phyloP scores from a whole-genome alignment of 225 moss, liverwort and hornwort genomes.

The Rhytidiadelphus loreus region DNA sequence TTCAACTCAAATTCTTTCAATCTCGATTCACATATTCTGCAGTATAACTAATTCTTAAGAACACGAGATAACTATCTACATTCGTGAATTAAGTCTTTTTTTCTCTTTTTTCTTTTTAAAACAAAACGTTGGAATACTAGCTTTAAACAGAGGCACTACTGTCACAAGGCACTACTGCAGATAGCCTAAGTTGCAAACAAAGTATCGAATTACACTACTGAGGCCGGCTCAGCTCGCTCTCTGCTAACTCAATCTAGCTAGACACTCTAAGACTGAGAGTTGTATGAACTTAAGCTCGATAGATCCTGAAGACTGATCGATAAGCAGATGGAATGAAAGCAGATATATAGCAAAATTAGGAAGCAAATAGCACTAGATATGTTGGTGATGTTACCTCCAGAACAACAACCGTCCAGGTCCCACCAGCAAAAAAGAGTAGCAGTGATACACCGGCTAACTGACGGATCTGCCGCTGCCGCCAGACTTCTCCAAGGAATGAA shows the following conservation, averaged over 20 bases:
- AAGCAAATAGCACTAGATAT: background rate
- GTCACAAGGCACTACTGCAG: background rate
- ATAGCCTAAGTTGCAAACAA: background rate
- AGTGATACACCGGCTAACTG: background rate
- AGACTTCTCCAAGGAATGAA: background rate
- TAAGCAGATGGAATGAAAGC: background rate
- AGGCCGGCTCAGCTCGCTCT: background rate
- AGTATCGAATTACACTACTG: background rate
- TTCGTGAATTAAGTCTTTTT: background rate
- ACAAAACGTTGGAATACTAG: background rate
- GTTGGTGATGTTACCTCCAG: background rate
- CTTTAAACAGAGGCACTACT: background rate
- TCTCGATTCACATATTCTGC: background rate
- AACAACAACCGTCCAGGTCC: background rate
- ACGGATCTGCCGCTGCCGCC: slow-evolving; percentile 7
- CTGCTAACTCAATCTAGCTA: background rate
- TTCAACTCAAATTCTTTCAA: no score
- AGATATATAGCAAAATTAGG: background rate
- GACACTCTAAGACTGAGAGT: background rate
- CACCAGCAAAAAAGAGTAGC: background rate
- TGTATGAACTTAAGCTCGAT: background rate
- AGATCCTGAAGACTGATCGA: background rate
- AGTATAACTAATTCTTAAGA: background rate
- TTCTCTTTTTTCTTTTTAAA: background rate
- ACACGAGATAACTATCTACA: background rate